These are phyloP conservation scores for Mycena citricolor DNA, from an alignment of 1,284 basidiomycete species.

Conservation along the genomic window DNA sequence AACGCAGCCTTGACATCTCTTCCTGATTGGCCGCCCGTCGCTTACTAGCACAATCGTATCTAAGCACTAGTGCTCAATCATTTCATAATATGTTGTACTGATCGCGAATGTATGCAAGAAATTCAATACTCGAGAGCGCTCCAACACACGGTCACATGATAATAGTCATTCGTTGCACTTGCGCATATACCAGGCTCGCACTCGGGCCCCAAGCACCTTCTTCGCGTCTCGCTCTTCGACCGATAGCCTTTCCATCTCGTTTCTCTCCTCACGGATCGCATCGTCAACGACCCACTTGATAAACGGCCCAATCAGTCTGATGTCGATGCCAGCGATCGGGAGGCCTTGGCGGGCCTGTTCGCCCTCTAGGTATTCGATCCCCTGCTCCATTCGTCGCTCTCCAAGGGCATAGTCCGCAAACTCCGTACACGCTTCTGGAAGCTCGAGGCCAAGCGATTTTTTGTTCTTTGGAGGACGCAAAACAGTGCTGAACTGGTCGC, in stretches of 20 bases:
- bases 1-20: conserved; percentile 57
- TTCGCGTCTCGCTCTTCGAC: conserved; percentile 19
- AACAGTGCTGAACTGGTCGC: conserved; percentile 18
- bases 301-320: conserved; percentile 20
- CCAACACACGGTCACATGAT: not conserved
- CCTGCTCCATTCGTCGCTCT: conserved; percentile 24
- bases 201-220: conserved; percentile 13
- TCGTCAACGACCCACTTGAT: conserved; percentile 24
- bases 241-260: conserved; percentile 22
- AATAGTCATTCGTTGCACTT: conserved; percentile 8
- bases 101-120: conserved; percentile 6
- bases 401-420: conserved; percentile 22
- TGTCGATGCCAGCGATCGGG: conserved; percentile 9
- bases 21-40: conserved; percentile 53
- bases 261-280: conserved; percentile 23
- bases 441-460: not conserved
- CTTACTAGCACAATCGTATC: conserved; percentile 25
- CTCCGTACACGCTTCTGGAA: conserved; percentile 1
- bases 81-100: too few species aligned
- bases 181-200: conserved; percentile 16
- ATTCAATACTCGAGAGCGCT: not conserved
- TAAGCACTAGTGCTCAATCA: too few species aligned
- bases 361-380: conserved; percentile 23
- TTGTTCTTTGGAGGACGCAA: conserved; percentile 7
- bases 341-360: conserved; percentile 19